phyloP scores from a whole-genome alignment of 1,139 yeast genomes.

The Kodamaea derodonti region DNA sequence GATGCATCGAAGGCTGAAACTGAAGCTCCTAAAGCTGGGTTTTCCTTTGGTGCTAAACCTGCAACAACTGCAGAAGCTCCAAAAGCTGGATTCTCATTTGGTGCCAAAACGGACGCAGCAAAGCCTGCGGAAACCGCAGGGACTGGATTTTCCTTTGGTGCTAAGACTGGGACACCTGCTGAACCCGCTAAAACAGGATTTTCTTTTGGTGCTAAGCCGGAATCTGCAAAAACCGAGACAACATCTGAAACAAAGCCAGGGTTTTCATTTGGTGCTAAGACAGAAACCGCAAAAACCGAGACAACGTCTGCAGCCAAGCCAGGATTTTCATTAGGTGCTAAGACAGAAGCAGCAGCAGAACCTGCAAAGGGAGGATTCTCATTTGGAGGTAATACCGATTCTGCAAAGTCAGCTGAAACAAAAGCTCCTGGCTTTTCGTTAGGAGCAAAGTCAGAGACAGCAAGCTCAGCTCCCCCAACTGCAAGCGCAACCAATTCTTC shows the following conservation, averaged over 20 bases:
- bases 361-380: constrained; percentile 18
- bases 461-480: constrained; percentile 1
- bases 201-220: constrained; percentile 23
- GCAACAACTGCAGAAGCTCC: background rate
- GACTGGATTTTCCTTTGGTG: constrained; percentile 12
- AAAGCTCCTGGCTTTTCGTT: constrained; percentile 9
- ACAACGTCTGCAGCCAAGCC: constrained; percentile 7
- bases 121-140: constrained; percentile 14
- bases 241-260: background rate
- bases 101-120: background rate
- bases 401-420: background rate
- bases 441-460: constrained; percentile 11
- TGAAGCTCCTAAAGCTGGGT: constrained; percentile 4
- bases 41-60: constrained; percentile 6
- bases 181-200: constrained; percentile 11
- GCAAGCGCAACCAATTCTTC: constrained; percentile 14
- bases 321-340: constrained; percentile 16
- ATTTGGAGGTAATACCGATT: constrained; percentile 20
- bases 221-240: background rate
- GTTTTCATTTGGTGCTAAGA: background rate
- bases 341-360: constrained; percentile 13
- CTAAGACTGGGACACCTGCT: constrained; percentile 10
- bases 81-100: constrained; percentile 7
- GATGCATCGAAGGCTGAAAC: background rate
- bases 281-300: background rate